Percentiles rank a stretch among this genome's conserved stretches.
phyloP scores from a whole-genome alignment of 164 flowering plant species.

The Piper longum region DNA sequence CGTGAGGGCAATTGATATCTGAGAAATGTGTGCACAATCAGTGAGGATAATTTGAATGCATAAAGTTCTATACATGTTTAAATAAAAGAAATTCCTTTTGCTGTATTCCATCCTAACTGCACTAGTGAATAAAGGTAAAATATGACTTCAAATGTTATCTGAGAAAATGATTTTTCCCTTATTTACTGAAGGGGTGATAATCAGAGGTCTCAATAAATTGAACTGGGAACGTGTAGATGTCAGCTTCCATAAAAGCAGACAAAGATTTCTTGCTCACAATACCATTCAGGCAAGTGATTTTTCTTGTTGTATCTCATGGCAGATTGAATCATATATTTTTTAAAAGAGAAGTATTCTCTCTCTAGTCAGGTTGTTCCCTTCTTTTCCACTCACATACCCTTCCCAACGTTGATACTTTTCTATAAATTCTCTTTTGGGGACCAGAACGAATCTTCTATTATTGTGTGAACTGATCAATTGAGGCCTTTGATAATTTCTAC shows the following conservation, averaged over 20 bases:
- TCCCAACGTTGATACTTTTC: not conserved
- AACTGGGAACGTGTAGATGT: slow-evolving; percentile 93
- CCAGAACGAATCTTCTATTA: not conserved
- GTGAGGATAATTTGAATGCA: not conserved
- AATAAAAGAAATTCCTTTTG: too few relatives aligned
- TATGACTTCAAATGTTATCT: not conserved
- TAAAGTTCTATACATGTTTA: not conserved
- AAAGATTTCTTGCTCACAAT: slow-evolving; percentile 57
- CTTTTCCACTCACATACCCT: not conserved
- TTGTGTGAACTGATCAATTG: not conserved
- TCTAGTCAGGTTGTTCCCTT: too few relatives aligned
- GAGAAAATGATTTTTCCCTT: not conserved
- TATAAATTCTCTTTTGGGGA: not conserved
- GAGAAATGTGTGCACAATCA: not conserved
- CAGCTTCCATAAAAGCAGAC: slow-evolving; percentile 49
- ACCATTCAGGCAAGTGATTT: slow-evolving; percentile 66
- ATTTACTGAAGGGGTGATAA: slow-evolving; percentile 28
- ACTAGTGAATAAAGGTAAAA: not conserved
- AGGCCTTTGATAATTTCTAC: not conserved
- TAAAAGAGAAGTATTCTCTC: not conserved
- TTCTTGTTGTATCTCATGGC: not conserved
- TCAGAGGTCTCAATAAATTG: slow-evolving; percentile 45
- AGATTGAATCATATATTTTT: not conserved
- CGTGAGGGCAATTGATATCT: not conserved
- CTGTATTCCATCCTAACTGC: not conserved